Base-by-base conservation (phyloP, 352 stramenopile species). In the Blastocystis sp. region DNA sequence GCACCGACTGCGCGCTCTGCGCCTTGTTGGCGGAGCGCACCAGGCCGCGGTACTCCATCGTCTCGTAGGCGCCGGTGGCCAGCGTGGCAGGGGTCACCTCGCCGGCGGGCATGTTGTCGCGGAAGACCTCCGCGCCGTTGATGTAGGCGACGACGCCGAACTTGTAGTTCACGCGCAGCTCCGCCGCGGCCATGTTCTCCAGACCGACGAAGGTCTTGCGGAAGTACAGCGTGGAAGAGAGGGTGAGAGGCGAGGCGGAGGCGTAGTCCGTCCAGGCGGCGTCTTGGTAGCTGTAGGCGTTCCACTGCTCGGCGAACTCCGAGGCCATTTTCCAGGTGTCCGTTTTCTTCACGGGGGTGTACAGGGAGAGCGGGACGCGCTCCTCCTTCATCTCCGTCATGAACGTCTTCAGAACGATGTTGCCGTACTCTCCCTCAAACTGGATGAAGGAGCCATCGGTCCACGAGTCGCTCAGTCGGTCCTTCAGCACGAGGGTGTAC, bases 81-180 rank as follows among this genome's bases (percentile, higher is more conserved):
- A 76, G 19, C 0, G 78, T 88, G 6, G 38, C 54, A 10, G 61
- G 21, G 62, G 57, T 63, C 4, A 28, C 68, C 9, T 21, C 52
- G 38, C 78, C 78, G 4, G 4, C 2, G 24, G 78, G 78, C 78
- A 88, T 88, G 34, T 88, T 88, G 62, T 79, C 68, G 24, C 78
- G 42, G 42, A 65, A 88, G 11, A 88, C 45, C 52, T 88, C 78
- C 1, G 4, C 24, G 48, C 78, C 78, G 45, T 78, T 88, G 24
- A 88, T 45, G 45, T 88, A 88, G 65, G 52, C 78, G 57, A 88
- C 66, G 24, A 88, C 57, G 40, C 78, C 78, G 62, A 59, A 42
- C 28, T 40, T 38, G 34, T 76, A 76, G 7, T 78, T 57, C 21
- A 88, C 28, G 21, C 65, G 17, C 7, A 88, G 1, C 4, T 88